phyloP scores from a whole-genome alignment of 768 basidiomycete genomes.

The Pisolithus microcarpus region DNA sequence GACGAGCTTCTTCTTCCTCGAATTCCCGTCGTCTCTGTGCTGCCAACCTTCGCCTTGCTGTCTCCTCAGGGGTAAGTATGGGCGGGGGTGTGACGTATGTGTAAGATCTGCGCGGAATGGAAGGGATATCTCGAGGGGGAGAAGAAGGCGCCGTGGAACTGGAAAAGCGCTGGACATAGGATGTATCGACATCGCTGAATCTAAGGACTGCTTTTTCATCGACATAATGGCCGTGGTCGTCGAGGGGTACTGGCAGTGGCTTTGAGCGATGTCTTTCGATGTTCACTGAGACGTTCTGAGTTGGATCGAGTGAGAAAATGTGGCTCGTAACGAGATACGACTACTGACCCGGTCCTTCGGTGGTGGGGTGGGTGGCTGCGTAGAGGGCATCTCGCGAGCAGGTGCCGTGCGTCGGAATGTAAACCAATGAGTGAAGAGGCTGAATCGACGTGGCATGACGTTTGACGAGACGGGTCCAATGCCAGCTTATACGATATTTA shows the following conservation, averaged over 20 bases:
- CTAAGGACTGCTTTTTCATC: constrained; percentile 1
- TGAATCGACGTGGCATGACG: not conserved
- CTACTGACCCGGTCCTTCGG: not conserved
- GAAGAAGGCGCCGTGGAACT: constrained; percentile 4
- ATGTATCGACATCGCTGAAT: not conserved
- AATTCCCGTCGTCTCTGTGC: constrained; percentile 16
- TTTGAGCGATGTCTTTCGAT: constrained; percentile 4
- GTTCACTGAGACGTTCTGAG: not conserved
- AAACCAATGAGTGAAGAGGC: not conserved
- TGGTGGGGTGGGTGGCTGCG: not conserved
- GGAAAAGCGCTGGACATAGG: not conserved
- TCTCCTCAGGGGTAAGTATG: constrained; percentile 21
- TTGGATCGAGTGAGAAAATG: not conserved
- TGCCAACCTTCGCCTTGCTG: constrained; percentile 16
- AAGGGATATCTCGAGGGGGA: constrained; percentile 4
- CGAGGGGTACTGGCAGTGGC: constrained; percentile 16
- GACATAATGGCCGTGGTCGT: constrained; percentile 9
- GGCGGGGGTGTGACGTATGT: constrained; percentile 6
- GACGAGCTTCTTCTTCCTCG: constrained; percentile 38
- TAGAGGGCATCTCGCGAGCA: not conserved
- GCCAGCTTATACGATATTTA: too few species aligned
- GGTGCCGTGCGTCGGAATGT: not conserved
- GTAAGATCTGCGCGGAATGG: not conserved
- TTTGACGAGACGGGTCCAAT: too few species aligned
- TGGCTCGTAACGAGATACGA: too few species aligned